Evolutionary conservation across 768 basidiomycete species (phyloP), one percentile per base, ranked within the genome.

Genomic region (Serendipita indica): DNA sequence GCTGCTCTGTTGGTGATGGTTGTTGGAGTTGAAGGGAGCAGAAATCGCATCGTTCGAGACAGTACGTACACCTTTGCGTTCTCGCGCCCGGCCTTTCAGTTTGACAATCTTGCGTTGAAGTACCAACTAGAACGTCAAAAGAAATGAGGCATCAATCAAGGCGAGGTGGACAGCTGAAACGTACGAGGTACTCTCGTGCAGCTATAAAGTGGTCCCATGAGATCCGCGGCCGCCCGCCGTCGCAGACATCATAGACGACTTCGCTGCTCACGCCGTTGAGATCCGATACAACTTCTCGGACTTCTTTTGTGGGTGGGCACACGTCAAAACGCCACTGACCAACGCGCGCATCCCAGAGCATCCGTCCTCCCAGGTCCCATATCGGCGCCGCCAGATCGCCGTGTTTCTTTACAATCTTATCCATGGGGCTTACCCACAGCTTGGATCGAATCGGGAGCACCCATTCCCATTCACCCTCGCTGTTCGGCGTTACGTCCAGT

Each of bases 391-490:
- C 49, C 3, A 27, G 3, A 18, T 25, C n/a, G 6, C 49, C 49
- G 30, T 28, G 30, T 28, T 54, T 54, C n/a, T 27, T 54, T 16
- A 54, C 49, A 32, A 54, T 54, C 30, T 54, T 28, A 25, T 54
- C 49, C 49, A 54, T 54, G 16, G 49, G 49, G 49, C 49, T 54
- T 3, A 54, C 49, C 49, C 49, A 54, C 16, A 54, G 49, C 49
- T 54, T 54, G 20, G n/a, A 16, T n/a, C 49, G 49, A 32, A 54
- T 54, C 7, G 49, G 49, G 20, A 54, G 30, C n/a, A 54, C 49
- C 49, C 49, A 54, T 32, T 54, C 49, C 49, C 49, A 54, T 54
- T 54, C 20, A 13, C 49, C 20, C 7, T 22, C 49, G 20, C 30
- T n/a, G n/a, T 54, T 54, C 49, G 49, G 20, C 10, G n/a, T 25